Evolutionary conservation across 768 basidiomycete genomes (phyloP).

Genomic region (Stropharia rugosoannulata): DNA sequence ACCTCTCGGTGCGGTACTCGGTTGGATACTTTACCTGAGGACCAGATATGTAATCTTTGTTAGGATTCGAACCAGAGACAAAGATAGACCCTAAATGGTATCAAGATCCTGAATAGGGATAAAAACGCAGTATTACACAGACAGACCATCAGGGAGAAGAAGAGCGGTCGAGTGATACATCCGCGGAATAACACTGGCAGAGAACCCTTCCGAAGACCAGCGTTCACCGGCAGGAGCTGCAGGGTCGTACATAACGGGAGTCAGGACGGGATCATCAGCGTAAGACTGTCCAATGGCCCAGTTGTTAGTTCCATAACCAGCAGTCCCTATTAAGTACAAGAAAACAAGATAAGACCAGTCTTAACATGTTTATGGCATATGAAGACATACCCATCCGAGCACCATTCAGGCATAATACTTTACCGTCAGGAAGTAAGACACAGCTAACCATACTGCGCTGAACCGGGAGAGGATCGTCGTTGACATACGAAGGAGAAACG

Average conservation of each 20-base stretch:
- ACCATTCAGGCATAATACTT: conserved; percentile 67
- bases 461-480: conserved; percentile 66
- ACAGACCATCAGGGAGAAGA: conserved; percentile 58
- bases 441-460: conserved; percentile 72
- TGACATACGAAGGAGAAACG: conserved; percentile 49
- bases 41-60: conserved; percentile 57
- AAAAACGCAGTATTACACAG: neutral
- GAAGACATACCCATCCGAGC: conserved; percentile 51
- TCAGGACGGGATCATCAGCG: conserved; percentile 57
- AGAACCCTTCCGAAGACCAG: conserved; percentile 63
- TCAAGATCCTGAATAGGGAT: neutral
- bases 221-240: conserved; percentile 50
- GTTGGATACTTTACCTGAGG: conserved; percentile 57
- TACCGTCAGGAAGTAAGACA: conserved; percentile 67
- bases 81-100: conserved; percentile 54
- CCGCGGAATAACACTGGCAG: conserved; percentile 56
- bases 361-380: neutral
- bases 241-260: conserved; percentile 64
- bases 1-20: conserved; percentile 71
- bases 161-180: conserved; percentile 78
- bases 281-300: conserved; percentile 62
- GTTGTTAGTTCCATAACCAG: conserved; percentile 56
- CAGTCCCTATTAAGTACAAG: conserved; percentile 45
- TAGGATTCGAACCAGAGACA: conserved; percentile 81
- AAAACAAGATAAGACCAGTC: neutral